Conservation (phyloP, 129 eudicot genomes). For the Flaveria trinervia region DNA sequence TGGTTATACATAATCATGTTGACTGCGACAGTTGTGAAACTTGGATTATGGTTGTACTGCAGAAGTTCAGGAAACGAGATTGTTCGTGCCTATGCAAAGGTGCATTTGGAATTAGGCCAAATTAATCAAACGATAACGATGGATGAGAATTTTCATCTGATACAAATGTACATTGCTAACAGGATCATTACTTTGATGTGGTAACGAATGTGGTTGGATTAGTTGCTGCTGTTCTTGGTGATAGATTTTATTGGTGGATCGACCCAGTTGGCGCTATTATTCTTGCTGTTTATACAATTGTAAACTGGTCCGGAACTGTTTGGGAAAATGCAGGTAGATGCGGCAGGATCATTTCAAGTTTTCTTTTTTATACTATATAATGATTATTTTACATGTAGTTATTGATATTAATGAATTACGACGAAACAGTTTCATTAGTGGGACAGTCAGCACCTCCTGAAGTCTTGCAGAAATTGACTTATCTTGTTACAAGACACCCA, state of each 20-base stretch:
- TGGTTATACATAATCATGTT: constrained; percentile 81
- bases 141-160: constrained; percentile 1
- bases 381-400: neutral
- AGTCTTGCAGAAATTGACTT: constrained; percentile 80
- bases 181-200: constrained; percentile 98
- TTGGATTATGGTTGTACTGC: constrained; percentile 83
- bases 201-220: constrained; percentile 86
- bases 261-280: constrained; percentile 87
- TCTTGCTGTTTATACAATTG: constrained; percentile 81
- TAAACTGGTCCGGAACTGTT: constrained; percentile 90
- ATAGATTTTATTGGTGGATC: constrained; percentile 85
- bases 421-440: constrained; percentile 71
- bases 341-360: constrained; percentile 56
- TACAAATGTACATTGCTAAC: constrained; percentile 7
- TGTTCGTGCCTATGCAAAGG: constrained; percentile 97
- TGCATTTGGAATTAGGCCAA: neutral
- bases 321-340: constrained; percentile 84
- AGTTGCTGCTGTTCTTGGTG: constrained; percentile 89
- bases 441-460: constrained; percentile 99
- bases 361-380: neutral
- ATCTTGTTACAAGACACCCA: constrained; percentile 87
- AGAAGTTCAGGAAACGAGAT: constrained; percentile 78
- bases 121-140: neutral
- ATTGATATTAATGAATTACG: neutral
- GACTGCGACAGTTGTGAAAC: constrained; percentile 70